Base-by-base conservation (phyloP, 2,329 filamentous ascomycete genomes). In the Moelleriella libera region DNA sequence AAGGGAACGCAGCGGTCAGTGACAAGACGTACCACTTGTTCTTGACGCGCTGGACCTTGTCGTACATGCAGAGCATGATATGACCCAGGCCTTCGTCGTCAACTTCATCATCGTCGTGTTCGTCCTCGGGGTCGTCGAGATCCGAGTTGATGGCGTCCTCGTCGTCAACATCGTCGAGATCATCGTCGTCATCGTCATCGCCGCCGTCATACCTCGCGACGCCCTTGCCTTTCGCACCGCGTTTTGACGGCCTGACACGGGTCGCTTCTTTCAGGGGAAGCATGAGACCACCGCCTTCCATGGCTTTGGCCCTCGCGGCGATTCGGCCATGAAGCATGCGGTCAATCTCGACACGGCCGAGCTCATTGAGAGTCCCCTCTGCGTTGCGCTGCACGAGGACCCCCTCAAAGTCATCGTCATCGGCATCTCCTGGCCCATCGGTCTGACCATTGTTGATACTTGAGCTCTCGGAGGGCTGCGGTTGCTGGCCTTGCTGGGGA, bases 61-160 rank as follows among this genome's bases (percentile, higher is more conserved):
- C 92, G 63, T 98, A 98, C 63, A 94, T 96, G 71, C 92, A 98
- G 41, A 98, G 81, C 86, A 98, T 97, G 61, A 94, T 89, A 56
- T 94, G 85, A 1, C 83, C 82, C 54, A 85, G 78, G 37, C 82
- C 78, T 42, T 94, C 89, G 50, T 94, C 88, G 11, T 88, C 86
- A 45, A 92, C 89, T 34, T 92, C 87, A 29, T 90, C 86, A 29
- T 92, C 88, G 31, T 85, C 82, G 14, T 80, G 68, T 9, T 87
- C 82, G 51, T 97, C 92, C 52, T 97, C 89, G 0, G 89, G 81
- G 60, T 98, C 92, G 61, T 98, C 92, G 4, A 98, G 80, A 58
- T 98, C 92, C 0, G 92, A 97, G 65, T 98, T 98, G 68, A 98
- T 98, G 2, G 90, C 92, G 63, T 98, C 89, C 54, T 95, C 90